These are phyloP conservation scores for Iris macrosiphon DNA, from an alignment of 106 monocot genomes.

Conservation along the genomic window DNA sequence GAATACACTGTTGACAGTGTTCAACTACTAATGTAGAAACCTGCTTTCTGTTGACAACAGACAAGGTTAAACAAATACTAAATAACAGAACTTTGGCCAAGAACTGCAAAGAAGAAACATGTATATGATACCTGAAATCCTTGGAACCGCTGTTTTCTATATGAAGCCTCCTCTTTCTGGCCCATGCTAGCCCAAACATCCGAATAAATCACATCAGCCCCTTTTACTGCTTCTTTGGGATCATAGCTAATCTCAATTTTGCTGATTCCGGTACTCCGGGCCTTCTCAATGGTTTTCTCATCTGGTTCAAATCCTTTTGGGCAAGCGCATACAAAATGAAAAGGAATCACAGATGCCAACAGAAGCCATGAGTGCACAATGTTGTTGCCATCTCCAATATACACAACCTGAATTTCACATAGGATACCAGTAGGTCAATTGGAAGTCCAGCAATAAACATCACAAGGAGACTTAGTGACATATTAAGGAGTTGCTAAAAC, in stretches of 20 bases:
- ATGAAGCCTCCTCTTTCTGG: slow-evolving; percentile 87
- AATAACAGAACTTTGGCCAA: too few species aligned
- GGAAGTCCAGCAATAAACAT: background rate
- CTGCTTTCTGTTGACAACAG: too few species aligned
- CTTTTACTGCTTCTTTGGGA: slow-evolving; percentile 68
- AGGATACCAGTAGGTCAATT: background rate
- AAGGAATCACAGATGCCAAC: slow-evolving; percentile 68
- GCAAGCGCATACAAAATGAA: slow-evolving; percentile 97
- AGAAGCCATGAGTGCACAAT: slow-evolving; percentile 99
- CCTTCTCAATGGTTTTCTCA: slow-evolving; percentile 71
- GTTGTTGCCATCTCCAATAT: slow-evolving; percentile 98
- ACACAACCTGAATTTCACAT: slow-evolving; percentile 58
- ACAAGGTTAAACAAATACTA: too few species aligned
- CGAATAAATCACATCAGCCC: slow-evolving; percentile 91
- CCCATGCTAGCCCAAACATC: slow-evolving; percentile 99
- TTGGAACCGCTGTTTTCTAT: slow-evolving; percentile 69
- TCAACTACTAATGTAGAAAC: too few species aligned
- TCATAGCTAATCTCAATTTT: slow-evolving; percentile 87
- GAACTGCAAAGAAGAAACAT: too few species aligned
- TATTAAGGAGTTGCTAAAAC: slow-evolving; percentile 27
- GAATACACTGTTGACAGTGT: too few species aligned
- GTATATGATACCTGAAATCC: slow-evolving; percentile 99
- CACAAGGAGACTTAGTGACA: background rate
- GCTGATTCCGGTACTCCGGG: slow-evolving; percentile 76
- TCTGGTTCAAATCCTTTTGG: slow-evolving; percentile 97